Base-by-base conservation (phyloP, 75 land plant species). In the Adiantum capillusveneris region DNA sequence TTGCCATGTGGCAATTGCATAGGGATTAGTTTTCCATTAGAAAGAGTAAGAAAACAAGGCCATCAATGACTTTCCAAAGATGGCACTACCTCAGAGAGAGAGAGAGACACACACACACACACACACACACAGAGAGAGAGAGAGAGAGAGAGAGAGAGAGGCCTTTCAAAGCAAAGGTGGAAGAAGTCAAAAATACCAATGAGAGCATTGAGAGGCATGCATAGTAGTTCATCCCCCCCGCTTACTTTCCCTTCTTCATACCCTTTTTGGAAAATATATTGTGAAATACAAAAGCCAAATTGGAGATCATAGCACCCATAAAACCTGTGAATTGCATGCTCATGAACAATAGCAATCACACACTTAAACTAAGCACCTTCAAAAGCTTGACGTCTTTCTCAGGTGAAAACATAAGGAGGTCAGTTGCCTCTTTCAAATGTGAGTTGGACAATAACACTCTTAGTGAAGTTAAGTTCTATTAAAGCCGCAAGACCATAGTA, bases 201-300 rank as follows among this genome's bases (percentile, higher is more conserved):
- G 93, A 88, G 56, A 86, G 39, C 52, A 86, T 76, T 26, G 93
- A 84, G 24, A 88, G 65, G 65, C 90, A 83, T 27, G 90, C 90
- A 59, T 86, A 86, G 69, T 88, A 88, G 53, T 88, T 88, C 81
- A 88, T 82, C 34, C 93, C 93, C 14, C 86, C 81, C 21, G 86
- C 93, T 30, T 77, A 68, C 65, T 86, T 85, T 26, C 91, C 88
- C 21, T 39, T 51, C 65, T 80, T 80, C 92, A 88, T 85, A 13
- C 92, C 91, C 59, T 62, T 88, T 80, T 88, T 88, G 6, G 92
- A 85, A 60, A 86, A 86, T 46, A 86, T 86, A 71, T 86, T 86
- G n/a, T 88, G 68, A 25, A 86, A 86, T 17, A 86, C 90, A 60
- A 86, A 86, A 29, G 88, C 90, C 39, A 86, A 22, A 56, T 86